Evolutionary conservation across 371 early-diverging fungal species (phyloP), one percentile per base, ranked within the genome.

Genomic region (Dentiscutata heterogama): DNA sequence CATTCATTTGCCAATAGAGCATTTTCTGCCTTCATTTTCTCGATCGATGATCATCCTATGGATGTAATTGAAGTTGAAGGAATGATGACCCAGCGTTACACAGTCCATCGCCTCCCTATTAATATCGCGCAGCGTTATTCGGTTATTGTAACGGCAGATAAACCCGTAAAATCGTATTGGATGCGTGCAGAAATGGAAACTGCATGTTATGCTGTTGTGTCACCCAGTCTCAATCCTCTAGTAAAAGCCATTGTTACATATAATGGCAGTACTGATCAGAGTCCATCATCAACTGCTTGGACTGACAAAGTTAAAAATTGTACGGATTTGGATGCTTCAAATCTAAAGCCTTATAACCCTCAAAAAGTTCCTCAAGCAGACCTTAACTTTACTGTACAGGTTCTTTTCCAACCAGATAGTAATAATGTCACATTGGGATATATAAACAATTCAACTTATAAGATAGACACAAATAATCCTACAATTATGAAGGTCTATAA

Each of bases 61-160:
- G 84, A 82, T 0, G 84, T 89, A 42, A 87, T 89, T 64, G 89
- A 89, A 78, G 87, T 85, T n/a, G 89, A 89, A 16, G 89, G 89
- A 20, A 72, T 82, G 5, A 82, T 82, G 29, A 83, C 86, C 72
- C 79, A 86, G 11, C 86, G 86, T 0, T 79, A 85, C 6, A 76
- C 64, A 2, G 84, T 88, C 3, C 82, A 84, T 42, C 81, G 84
- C 3, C 27, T 88, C 13, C 84, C 85, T 0, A 85, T 88, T 3
- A 81, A 84, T 80, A 85, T 86, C 4, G 87, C 85, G 1, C 89
- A 88, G 54, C 82, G 89, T 0, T 88, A 88, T 60, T 88, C 89
- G 1, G 86, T 85, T 13, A 68, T 88, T 11, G 84, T 88, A 27
- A 74, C 77, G 27, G 86, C 87, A 27, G 83, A 87, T 53, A 84